Evolutionary conservation across 2,329 filamentous ascomycete species (phyloP).

Genomic region (Bipolaris victoriae): DNA sequence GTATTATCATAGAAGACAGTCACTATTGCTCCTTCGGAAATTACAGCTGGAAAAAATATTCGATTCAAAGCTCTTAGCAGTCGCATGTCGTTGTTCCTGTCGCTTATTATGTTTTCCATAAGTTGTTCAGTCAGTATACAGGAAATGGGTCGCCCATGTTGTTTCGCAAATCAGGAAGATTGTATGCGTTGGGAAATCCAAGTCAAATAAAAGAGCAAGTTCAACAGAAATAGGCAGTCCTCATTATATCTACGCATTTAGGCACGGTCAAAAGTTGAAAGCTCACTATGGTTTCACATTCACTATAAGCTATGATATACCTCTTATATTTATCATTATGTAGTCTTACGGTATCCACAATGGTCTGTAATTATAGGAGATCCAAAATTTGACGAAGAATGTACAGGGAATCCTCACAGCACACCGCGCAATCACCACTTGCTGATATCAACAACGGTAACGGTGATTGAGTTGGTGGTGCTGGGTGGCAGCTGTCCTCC

Average conservation of each 20-base stretch:
- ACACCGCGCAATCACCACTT: constrained; percentile 8
- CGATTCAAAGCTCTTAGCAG: too few relatives aligned
- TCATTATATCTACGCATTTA: neutral
- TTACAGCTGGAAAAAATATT: too few relatives aligned
- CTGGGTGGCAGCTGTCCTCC: constrained; percentile 48
- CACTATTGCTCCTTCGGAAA: too few relatives aligned
- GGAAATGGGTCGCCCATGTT: too few relatives aligned
- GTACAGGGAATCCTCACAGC: neutral
- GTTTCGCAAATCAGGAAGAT: neutral
- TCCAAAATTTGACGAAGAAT: neutral
- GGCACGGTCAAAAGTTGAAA: neutral
- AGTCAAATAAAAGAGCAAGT: neutral
- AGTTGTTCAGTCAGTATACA: neutral
- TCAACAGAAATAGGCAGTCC: neutral
- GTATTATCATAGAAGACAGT: too few relatives aligned
- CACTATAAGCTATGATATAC: too few relatives aligned
- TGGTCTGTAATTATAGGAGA: neutral
- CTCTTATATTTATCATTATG: neutral
- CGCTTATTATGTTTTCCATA: neutral
- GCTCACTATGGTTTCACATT: neutral
- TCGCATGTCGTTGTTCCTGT: neutral
- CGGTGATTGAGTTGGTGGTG: constrained; percentile 40
- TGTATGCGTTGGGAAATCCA: neutral
- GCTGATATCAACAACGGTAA: constrained; percentile 43
- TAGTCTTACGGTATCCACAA: too few relatives aligned